Base-by-base conservation (phyloP, 2,329 filamentous ascomycete species). In the Tolypocladium pustulatum region DNA sequence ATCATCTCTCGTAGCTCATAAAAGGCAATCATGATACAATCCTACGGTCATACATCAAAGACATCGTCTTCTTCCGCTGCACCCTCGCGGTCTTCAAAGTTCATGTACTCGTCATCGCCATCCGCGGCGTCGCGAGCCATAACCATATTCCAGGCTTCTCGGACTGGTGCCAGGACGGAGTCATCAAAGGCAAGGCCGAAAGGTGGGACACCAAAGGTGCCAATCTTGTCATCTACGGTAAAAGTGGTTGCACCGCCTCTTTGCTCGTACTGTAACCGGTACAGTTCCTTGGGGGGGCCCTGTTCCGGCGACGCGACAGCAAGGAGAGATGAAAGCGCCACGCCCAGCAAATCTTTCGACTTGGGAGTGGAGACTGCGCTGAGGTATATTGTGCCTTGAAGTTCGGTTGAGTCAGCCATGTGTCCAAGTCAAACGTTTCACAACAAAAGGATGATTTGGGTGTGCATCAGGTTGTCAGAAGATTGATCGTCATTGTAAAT, bases 401-500 rank as follows among this genome's bases (percentile, higher is more conserved):
- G 22, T n/a, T 25, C 37, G 55, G 54, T 56, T 57, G 59, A 40
- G 65, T 76, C 67, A 76, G 74, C 64, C 61, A 75, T 54, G 15
- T 25, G 57, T 58, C 43, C 51, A 34, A 61, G 41, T 59, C 53
- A 38, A 54, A 25, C 57, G 36, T 56, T 59, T 30, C 54, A 57
- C 55, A 43, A 59, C 34, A 56, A 63, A 55, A 36, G 46, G 54
- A 43, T 62, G 57, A 62, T 68, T 36, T 38, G 52, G 59, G 63
- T 69, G 75, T 76, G 78, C 76, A 84, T 95, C 91, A 96, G 91
- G 78, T 87, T 90, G 86, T 93, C 87, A 93, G 88, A 91, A 85
- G 83, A 80, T 80, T 80, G 82, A 82, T 94, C 91, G 86, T 95
- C 92, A 96, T 77, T 82, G 81, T 74, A 78, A 77, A 88, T 96